Conservation (phyloP, 495 filamentous ascomycete genomes). For the Hypoxylon lienhwacheense region DNA sequence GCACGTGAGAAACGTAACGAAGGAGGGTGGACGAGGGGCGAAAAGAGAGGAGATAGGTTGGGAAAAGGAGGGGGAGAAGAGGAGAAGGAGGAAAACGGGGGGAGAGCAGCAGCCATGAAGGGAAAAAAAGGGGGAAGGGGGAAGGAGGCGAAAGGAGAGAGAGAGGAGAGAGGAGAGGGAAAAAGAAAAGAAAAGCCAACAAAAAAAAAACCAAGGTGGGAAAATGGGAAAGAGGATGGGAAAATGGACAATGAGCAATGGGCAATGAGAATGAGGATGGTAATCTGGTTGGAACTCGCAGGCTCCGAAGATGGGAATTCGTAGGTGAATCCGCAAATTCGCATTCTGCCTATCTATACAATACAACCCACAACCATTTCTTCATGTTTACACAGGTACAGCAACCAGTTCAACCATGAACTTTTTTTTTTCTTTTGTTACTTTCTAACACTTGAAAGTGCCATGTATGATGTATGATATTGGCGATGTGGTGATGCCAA, state of each 20-base stretch:
- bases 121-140: background rate
- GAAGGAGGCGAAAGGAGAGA: background rate
- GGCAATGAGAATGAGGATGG: too few species aligned
- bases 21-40: too few species aligned
- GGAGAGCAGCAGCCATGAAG: background rate
- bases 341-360: background rate
- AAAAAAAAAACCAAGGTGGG: too few species aligned
- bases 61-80: too few species aligned
- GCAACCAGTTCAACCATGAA: background rate
- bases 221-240: conserved; percentile 4
- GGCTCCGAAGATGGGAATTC: conserved; percentile 22
- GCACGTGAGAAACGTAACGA: too few species aligned
- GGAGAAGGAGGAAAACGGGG: background rate
- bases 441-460: too few species aligned
- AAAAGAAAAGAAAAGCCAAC: too few species aligned
- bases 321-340: conserved; percentile 3
- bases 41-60: too few species aligned
- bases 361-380: background rate
- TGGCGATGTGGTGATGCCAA: too few species aligned
- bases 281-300: conserved; percentile 24
- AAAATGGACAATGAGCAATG: too few species aligned
- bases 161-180: background rate
- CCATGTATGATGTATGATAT: too few species aligned
- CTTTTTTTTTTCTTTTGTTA: background rate
- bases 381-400: too few species aligned